Percentiles rank a stretch among this genome's conserved stretches.
Evolutionary conservation across 2,329 filamentous ascomycete species (phyloP).

Genomic region (Monilinia fructigena): DNA sequence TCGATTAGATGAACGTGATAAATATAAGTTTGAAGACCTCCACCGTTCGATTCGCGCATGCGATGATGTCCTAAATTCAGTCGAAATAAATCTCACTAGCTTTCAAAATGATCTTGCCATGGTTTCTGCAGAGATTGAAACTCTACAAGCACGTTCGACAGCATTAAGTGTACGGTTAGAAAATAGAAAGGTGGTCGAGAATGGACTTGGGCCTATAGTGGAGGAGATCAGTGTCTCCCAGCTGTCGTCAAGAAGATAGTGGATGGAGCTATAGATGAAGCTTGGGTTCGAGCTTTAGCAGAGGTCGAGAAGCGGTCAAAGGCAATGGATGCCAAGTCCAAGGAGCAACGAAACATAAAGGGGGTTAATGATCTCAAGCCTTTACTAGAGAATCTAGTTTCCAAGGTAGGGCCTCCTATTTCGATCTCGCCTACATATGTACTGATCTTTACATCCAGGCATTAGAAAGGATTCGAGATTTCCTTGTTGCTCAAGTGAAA

Average conservation of each 20-base stretch:
- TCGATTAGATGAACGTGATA: constrained; percentile 69
- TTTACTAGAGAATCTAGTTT: constrained; percentile 76
- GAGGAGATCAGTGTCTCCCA: constrained; percentile 91
- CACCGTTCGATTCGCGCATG: constrained; percentile 87
- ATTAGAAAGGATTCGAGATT: constrained; percentile 91
- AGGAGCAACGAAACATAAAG: constrained; percentile 63
- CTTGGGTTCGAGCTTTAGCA: constrained; percentile 77
- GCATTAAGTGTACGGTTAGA: constrained; percentile 81
- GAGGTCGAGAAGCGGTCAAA: constrained; percentile 79
- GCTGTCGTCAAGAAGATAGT: constrained; percentile 79
- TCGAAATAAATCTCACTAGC: constrained; percentile 86
- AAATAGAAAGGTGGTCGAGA: constrained; percentile 87
- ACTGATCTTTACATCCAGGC: constrained; percentile 51
- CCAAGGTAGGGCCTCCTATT: constrained; percentile 57
- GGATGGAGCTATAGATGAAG: constrained; percentile 85
- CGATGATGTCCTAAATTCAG: constrained; percentile 88
- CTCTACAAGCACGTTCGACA: constrained; percentile 80
- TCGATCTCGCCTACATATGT: neutral
- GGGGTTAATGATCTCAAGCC: constrained; percentile 82
- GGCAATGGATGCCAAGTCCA: constrained; percentile 66
- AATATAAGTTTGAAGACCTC: constrained; percentile 82
- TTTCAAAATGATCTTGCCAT: constrained; percentile 91
- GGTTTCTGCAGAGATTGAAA: constrained; percentile 94
- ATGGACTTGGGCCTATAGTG: constrained; percentile 79
- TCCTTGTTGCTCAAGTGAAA: constrained; percentile 91